Conservation (phyloP, 2,329 filamentous ascomycete species). For the Beauveria scarabaeidicola region DNA sequence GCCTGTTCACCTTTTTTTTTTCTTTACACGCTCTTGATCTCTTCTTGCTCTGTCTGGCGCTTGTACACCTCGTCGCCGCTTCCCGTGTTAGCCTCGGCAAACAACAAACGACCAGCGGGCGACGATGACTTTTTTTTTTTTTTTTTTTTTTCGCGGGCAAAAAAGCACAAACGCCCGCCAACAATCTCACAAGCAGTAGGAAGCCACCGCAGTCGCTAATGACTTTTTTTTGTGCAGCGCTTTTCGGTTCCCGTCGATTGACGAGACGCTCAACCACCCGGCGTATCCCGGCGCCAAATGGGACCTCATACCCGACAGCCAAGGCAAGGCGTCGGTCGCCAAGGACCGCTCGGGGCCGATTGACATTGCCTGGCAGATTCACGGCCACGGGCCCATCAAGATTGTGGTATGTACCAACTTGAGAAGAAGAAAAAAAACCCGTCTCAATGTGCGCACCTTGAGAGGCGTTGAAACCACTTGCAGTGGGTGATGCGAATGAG, state of each 20-base stretch:
- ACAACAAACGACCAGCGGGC: not conserved
- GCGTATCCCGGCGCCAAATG: conserved; percentile 60
- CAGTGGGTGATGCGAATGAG: not conserved
- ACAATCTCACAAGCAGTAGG: not conserved
- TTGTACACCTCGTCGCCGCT: not conserved
- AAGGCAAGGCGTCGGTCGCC: conserved; percentile 57
- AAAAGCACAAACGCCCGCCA: not conserved
- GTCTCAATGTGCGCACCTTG: too few relatives aligned
- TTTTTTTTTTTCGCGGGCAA: not conserved
- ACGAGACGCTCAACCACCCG: conserved; percentile 54
- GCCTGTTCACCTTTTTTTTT: not conserved
- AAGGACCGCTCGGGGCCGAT: conserved; percentile 64
- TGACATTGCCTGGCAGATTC: conserved; percentile 69
- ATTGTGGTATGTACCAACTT: conserved; percentile 53
- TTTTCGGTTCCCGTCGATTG: conserved; percentile 34
- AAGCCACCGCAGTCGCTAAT: not conserved
- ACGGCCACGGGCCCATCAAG: conserved; percentile 64
- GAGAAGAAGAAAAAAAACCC: not conserved
- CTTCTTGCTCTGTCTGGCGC: not conserved
- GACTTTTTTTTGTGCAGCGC: conserved; percentile 5
- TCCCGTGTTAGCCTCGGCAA: conserved; percentile 9
- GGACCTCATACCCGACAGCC: conserved; percentile 56
- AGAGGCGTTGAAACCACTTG: too few relatives aligned
- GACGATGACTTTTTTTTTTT: not conserved
- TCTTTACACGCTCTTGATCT: not conserved